Percentiles rank a stretch among this genome's conserved stretches.
These are phyloP conservation scores for Candida arabinofermentans DNA, from an alignment of 805 yeast species.

Conservation along the genomic window DNA sequence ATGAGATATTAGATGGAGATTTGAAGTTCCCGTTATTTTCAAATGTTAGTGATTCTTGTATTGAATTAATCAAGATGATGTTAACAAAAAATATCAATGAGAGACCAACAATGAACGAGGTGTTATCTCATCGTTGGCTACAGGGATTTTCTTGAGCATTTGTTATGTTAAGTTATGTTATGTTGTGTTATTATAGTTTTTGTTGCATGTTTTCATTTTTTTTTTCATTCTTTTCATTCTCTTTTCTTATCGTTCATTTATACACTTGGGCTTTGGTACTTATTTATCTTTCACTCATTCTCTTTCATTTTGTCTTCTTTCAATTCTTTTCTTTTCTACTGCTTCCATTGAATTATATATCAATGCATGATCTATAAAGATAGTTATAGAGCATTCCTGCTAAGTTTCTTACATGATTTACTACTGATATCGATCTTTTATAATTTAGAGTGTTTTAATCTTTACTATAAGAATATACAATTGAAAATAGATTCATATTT, in stretches of 20 bases:
- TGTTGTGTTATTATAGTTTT: neutral
- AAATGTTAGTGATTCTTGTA: conserved; percentile 57
- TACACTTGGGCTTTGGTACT: no score
- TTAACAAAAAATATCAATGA: conserved; percentile 60
- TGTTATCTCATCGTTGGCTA: conserved; percentile 71
- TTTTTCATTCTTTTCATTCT: neutral
- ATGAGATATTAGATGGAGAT: conserved; percentile 91
- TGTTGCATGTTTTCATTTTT: neutral
- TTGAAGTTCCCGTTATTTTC: conserved; percentile 56
- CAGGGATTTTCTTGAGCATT: conserved; percentile 17
- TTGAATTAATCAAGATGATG: conserved; percentile 57
- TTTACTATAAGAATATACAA: no score
- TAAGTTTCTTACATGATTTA: neutral
- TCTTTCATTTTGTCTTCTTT: neutral
- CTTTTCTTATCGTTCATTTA: neutral
- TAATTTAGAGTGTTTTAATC: no score
- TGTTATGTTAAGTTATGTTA: neutral
- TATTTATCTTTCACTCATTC: neutral
- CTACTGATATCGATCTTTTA: neutral
- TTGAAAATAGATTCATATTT: no score
- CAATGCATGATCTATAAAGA: no score
- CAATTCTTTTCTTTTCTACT: neutral
- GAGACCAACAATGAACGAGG: conserved; percentile 73
- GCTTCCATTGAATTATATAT: neutral
- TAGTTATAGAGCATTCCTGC: neutral